These are phyloP conservation scores for Fusarium tricinctum DNA, from an alignment of 2,329 filamentous ascomycete genomes.

Conservation along the genomic window DNA sequence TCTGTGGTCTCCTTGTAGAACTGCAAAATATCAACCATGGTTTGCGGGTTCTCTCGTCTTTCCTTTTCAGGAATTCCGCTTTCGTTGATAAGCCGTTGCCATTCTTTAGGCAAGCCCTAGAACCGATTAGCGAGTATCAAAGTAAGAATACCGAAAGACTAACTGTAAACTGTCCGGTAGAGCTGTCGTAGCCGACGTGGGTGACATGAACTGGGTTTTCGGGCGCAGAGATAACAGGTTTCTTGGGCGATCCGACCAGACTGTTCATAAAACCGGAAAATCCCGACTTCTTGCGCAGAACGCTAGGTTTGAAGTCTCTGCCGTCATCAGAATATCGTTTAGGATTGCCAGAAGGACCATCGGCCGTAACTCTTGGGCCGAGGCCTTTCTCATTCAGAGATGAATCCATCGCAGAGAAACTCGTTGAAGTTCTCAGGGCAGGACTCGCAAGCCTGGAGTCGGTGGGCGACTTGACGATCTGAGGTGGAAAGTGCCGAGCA, in stretches of 20 bases:
- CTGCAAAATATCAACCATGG: constrained; percentile 93
- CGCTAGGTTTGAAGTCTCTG: constrained; percentile 71
- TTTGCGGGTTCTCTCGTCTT: constrained; percentile 94
- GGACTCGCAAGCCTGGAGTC: constrained; percentile 67
- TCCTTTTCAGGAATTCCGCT: constrained; percentile 97
- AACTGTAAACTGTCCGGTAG: constrained; percentile 96
- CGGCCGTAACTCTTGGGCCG: constrained; percentile 57
- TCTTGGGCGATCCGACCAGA: constrained; percentile 85
- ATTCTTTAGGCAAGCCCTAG: constrained; percentile 95
- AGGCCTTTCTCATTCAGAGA: constrained; percentile 56
- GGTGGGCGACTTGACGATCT: constrained; percentile 65
- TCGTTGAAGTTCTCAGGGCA: constrained; percentile 74
- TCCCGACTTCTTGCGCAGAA: constrained; percentile 85
- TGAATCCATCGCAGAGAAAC: constrained; percentile 58
- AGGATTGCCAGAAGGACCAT: constrained; percentile 63
- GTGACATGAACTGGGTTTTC: constrained; percentile 98
- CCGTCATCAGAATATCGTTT: constrained; percentile 87
- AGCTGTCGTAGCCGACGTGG: constrained; percentile 96
- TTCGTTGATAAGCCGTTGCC: constrained; percentile 95
- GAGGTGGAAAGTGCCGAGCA: constrained; percentile 51
- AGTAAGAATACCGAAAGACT: constrained; percentile 54
- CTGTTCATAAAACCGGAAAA: constrained; percentile 91
- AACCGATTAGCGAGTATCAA: constrained; percentile 29
- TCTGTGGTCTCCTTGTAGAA: constrained; percentile 98
- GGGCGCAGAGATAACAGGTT: constrained; percentile 95